Base-by-base conservation (phyloP, 768 basidiomycete species). In the Artomyces pyxidatus region DNA sequence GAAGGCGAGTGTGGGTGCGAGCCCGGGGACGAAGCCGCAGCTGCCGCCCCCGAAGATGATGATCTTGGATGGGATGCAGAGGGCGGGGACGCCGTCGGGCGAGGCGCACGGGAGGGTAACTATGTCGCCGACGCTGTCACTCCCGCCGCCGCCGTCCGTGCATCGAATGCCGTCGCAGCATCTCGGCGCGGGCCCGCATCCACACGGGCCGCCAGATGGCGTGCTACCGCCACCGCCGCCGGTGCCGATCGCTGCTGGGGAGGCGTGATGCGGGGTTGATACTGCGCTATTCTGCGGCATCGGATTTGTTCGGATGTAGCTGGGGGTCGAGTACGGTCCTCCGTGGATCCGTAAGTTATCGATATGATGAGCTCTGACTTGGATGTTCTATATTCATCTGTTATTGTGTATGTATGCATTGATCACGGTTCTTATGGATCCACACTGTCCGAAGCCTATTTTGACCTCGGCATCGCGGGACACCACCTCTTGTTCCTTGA, bases 11-110 rank as follows among this genome's bases (percentile, higher is more conserved):
- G 26, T 16, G 6, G 8, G 11, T 9, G n/a, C 25, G 4, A 46
- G 45, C 22, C 45, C 45, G 12, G 30, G 30, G 8, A 3, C 45
- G 32, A 46, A 46, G 35, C 47, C 48, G 38, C 49, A 45, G 19
- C 9, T 32, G 6, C 48, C 25, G 11, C 43, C 52, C 3, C 30
- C 49, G 45, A 45, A 27, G 10, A 40, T 40, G 47, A 27, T 29
- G n/a, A 14, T 25, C 25, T 11, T 43, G 17, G 49, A 47, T 0
- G 49, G 48, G 19, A 35, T 42, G 22, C 50, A 49, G 29, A 48
- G 49, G 5, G 42, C 49, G 37, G 37, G 42, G 37, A 50, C 54
- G n/a, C 55, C 55, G 30, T 45, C 47, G 50, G 53, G 51, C n/a
- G 53, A 50, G 1, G n/a, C n/a, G 51, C 44, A 4, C 47, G 51